phyloP scores from a whole-genome alignment of 163 green algal genomes.

The Botryococcus braunii region DNA sequence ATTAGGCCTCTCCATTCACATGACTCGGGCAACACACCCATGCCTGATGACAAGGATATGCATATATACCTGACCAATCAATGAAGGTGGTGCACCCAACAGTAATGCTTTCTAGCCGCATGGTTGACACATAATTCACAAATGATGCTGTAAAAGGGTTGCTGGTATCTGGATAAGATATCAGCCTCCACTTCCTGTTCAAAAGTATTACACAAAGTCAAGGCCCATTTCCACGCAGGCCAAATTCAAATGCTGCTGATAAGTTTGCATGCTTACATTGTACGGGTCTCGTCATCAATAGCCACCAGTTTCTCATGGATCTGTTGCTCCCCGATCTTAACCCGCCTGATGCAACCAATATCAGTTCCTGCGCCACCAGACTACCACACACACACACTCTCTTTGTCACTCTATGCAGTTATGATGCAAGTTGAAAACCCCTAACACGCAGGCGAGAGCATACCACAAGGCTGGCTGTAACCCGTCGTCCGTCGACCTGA shows the following conservation, averaged over 20 bases:
- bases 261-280: no score
- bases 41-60: no score
- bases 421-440: no score
- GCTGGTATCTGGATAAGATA: background rate
- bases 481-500: no score
- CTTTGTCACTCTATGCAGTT: no score
- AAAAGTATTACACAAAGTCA: no score
- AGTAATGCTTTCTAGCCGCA: background rate
- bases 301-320: constrained; percentile 3
- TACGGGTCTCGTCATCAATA: constrained; percentile 7
- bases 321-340: constrained; percentile 2
- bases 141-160: constrained; percentile 8
- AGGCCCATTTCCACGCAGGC: no score
- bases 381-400: background rate
- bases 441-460: no score
- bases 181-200: constrained; percentile 6
- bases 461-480: no score
- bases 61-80: constrained; percentile 5
- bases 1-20: no score
- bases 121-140: constrained; percentile 3
- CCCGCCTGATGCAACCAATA: background rate
- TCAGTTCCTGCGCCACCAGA: background rate
- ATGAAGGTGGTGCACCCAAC: constrained; percentile 2
- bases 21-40: no score
- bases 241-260: no score